Evolutionary conservation across 73 alveolate genomes (phyloP).

Genomic region (Stentor roeselii): DNA sequence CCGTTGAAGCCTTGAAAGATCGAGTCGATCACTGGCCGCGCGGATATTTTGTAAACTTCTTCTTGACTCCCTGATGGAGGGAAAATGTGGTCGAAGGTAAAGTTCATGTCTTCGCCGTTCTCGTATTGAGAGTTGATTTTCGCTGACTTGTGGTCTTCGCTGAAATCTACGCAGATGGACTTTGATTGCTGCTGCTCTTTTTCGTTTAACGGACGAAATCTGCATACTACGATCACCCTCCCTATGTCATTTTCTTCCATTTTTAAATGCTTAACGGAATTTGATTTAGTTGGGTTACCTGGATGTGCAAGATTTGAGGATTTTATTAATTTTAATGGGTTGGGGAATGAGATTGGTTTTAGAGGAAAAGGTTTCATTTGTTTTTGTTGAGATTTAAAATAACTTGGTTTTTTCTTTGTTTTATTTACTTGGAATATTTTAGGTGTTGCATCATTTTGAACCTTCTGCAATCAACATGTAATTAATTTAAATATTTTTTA

Average conservation of each 20-base stretch:
- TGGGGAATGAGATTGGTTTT: too few species aligned
- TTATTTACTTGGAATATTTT: too few species aligned
- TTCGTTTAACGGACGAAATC: slow-evolving; percentile 81
- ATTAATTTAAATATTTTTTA: too few species aligned
- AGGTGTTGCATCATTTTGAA: too few species aligned
- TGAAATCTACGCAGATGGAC: slow-evolving; percentile 54
- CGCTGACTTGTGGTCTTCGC: slow-evolving; percentile 40
- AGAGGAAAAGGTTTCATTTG: too few species aligned
- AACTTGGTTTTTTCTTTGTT: too few species aligned
- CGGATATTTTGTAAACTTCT: slow-evolving; percentile 85
- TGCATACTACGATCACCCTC: slow-evolving; percentile 60
- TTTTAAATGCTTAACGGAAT: too few species aligned
- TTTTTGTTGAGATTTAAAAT: too few species aligned
- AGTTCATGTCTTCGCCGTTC: slow-evolving; percentile 40
- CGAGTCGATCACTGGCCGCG: slow-evolving; percentile 69
- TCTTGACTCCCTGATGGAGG: slow-evolving; percentile 70
- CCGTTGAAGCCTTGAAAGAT: slow-evolving; percentile 95
- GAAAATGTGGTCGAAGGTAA: slow-evolving; percentile 91
- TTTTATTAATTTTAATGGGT: too few species aligned
- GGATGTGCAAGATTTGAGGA: too few species aligned
- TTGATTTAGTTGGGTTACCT: too few species aligned
- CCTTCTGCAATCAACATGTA: too few species aligned
- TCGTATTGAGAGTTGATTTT: slow-evolving; percentile 27
- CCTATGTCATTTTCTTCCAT: background rate
- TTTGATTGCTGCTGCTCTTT: slow-evolving; percentile 52